Evolutionary conservation across 441 rosid genomes (phyloP), one percentile per base, ranked within the genome.

Genomic region (Geranium incanum): DNA sequence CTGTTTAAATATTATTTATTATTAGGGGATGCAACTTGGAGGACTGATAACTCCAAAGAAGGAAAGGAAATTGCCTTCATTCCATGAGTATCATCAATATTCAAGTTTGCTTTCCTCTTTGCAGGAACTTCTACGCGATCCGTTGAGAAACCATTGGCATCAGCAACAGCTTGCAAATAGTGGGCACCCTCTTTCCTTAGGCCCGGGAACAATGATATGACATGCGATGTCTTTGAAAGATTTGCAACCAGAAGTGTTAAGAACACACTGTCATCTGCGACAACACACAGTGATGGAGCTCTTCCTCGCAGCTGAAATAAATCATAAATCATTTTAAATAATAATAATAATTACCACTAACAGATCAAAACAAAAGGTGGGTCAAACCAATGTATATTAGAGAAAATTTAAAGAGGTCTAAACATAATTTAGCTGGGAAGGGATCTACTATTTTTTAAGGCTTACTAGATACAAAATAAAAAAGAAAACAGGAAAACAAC

Each of bases 201-300:
- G 65, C 96, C 95, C 23, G 96, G 98, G 71, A 88, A 95, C 77
- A 91, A 45, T 39, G 91, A 80, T 77, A 88, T 70, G 68, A 92
- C 77, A 50, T 68, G 79, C 21, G 96, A 84, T 59, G 80, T 72
- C 75, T 80, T 77, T 21, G 91, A 87, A 57, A 86, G 72, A 76
- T 52, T 83, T 70, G 89, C 88, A 77, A 81, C 81, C 78, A 81
- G 78, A 72, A 90, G 81, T 21, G 97, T 79, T 71, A 84, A 71
- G 69, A 89, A 89, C 63, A 91, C 70, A 81, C 97, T 92, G 78
- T 95, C 98, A 84, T 95, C 99, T 68, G 84, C 85, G 74, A 92
- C 83, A 50, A 95, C 67, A 28, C 96, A 95, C 28, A 87, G 77
- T 63, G 89, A 81, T 28, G 79, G 78, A 68, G 71, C 80, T 85